Evolutionary conservation across 2,329 filamentous ascomycete genomes (phyloP), one percentile per base, ranked within the genome.

Genomic region (Penicillium sp.): DNA sequence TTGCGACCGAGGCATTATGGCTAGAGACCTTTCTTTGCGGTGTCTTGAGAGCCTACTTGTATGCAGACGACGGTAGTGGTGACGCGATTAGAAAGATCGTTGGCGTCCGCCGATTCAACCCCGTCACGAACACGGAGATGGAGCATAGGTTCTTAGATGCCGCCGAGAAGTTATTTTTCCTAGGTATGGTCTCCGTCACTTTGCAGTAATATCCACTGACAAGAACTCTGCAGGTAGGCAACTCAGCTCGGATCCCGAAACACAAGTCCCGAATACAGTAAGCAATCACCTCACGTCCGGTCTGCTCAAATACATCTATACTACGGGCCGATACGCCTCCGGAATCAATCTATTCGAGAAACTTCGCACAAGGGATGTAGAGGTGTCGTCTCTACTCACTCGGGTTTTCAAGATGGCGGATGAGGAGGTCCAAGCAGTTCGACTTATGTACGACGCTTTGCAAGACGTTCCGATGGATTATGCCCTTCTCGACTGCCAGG

Each of bases 301-400:
- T 3, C 86, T 99, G 6, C 83, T 99, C 35, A 92, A 91, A 78
- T 99, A 99, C 76, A 96, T 99, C 69, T 88, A 93, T 70, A 99
- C 95, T 0, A 98, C 94, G 0, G 96, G 95, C 19, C 89, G 95
- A 63, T 97, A 95, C 71, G 87, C 93, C 8, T 98, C 95, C 0
- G 95, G 93, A 15, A 97, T 99, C 78, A 99, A 99, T 69, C 85
- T 99, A 0, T 99, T 99, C 71, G 93, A 98, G 78, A 99, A 99
- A 79, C 86, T 99, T 53, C 90, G 94, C 49, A 89, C 89, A 11
- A 90, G 93, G 65, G 96, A 97, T 72, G 88, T 94, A 1, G 95
- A 99, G 74, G 93, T 99, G 1, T 96, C 95, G 0, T 98, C 95
- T 0, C 83, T 99, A 1, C 84, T 99, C 23, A 91, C 95, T 29